Evolutionary conservation across 2,329 filamentous ascomycete species (phyloP), one percentile per base, ranked within the genome.

Genomic region (Tolypocladium cylindrosporum): DNA sequence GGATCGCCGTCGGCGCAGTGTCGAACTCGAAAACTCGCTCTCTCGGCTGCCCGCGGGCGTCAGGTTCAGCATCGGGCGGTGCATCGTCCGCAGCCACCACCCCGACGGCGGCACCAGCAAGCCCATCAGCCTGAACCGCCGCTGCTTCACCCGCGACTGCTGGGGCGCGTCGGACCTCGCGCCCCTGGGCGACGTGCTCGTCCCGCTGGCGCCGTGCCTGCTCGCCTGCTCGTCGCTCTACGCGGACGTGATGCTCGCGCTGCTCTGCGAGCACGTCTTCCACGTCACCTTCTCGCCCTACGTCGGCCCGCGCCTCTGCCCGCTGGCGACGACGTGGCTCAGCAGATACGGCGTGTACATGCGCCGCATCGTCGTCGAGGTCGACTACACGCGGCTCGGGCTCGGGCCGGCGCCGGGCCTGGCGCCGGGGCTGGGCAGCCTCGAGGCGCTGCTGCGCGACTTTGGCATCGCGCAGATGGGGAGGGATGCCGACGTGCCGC

Each of bases 201-300:
- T 55, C 0, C 61, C 63, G 1, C 54, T 75, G 7, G 41, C 56
- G 0, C 36, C 60, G 0, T 74, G 69, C 42, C 55, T 71, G 0
- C 55, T 58, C n/a, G 69, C 71, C 8, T 74, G 67, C 13, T 72
- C 71, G 27, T 66, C 60, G 5, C 68, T 77, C 57, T 68, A 71
- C 8, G 68, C 71, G 5, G 73, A 76, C 42, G 31, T 76, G 1
- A 62, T 77, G 37, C 60, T 72, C 2, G 57, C 70, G 0, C 61
- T 77, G 2, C 68, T 78, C 8, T 65, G 68, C 27, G 63, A 63
- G 3, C 64, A 69, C 21, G 65, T 61, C 11, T 74, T 78, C 31
- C 75, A 78, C 57, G 65, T 71, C 27, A 68, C 72, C 1, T 69
- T 72, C 21, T 74, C 74, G 0, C 74, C 75, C 0, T 74, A 70